phyloP scores from a whole-genome alignment of 2,329 filamentous ascomycete genomes.

The Fusarium sp. region DNA sequence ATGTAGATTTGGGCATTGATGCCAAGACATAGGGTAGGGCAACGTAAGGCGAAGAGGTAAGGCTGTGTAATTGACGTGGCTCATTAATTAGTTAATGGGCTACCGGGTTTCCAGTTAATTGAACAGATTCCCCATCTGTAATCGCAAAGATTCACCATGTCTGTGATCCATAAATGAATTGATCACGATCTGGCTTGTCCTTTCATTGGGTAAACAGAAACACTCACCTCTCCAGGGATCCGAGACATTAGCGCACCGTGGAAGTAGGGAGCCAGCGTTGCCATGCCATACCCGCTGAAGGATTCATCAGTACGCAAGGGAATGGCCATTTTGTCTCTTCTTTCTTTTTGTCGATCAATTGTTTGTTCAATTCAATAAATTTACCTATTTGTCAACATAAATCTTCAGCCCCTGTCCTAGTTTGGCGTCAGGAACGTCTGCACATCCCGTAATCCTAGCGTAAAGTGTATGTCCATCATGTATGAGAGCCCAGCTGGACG shows the following conservation, averaged over 20 bases:
- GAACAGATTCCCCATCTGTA: background rate
- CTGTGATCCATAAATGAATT: background rate
- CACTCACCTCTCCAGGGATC: slow-evolving; percentile 6
- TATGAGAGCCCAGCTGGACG: no score
- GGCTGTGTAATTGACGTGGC: background rate
- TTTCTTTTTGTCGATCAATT: background rate
- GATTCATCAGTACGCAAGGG: slow-evolving; percentile 8
- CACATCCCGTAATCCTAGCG: slow-evolving; percentile 5
- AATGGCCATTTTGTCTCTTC: background rate
- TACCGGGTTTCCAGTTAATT: background rate
- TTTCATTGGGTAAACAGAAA: background rate
- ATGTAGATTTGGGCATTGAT: background rate
- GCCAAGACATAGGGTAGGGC: no score
- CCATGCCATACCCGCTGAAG: background rate
- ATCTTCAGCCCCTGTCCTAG: background rate
- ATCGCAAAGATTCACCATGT: background rate
- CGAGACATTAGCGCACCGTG: slow-evolving; percentile 33
- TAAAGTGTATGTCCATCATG: background rate
- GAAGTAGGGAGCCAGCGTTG: slow-evolving; percentile 20
- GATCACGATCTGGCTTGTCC: background rate
- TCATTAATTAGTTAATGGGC: background rate
- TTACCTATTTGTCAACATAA: background rate
- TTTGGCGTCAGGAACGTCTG: slow-evolving; percentile 30
- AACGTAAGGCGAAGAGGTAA: background rate
- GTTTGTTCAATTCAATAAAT: background rate